Base-by-base conservation (phyloP, 495 filamentous ascomycete genomes). In the Trichoderma asperelloides region DNA sequence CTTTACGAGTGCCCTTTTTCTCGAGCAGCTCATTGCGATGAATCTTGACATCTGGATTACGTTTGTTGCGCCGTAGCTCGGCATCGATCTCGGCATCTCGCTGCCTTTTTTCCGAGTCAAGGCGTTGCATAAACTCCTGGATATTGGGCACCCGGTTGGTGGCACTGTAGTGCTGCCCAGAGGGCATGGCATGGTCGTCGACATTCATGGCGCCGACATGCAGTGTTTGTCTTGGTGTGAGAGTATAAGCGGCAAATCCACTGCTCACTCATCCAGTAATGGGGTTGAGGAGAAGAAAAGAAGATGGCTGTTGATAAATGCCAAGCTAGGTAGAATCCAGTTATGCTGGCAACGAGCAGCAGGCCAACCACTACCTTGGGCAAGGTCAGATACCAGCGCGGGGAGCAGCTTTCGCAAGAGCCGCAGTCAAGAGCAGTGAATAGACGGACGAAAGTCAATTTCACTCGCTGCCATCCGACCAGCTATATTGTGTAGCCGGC, bases 131-230 rank as follows among this genome's bases (percentile, higher is more conserved):
- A 73, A 96, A 96, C 73, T 91, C 84, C 72, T 90, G 86, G 70
- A 98, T 89, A 62, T 91, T 97, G 2, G 94, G 94, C 62, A 98
- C 83, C 1, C 89, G 88, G 75, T 96, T 95, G 45, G 70, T 71
- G 21, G 86, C 88, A 1, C 86, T 89, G 74, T 90, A 91, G 72
- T 80, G 81, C 51, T 77, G 76, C 37, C 79, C 55, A 28, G 78
- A 72, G 39, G 73, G 73, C 69, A 74, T 70, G 15, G 67, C 68
- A 18, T 69, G 55, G 13, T 75, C 70, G 40, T 74, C 21, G 13
- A 68, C 60, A 39, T 65, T 64, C 64, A 70, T 69, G 55, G 16
- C 25, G 55, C 11, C 55, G 55, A 15, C 25, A 30, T 28, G 11
- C 8, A 30, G 25, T 0, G 55, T 18, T 15, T 30, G 27, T 15